A percentile compares a stretch with the other conserved stretches of the same genome.
phyloP scores from a whole-genome alignment of 208 protist genomes.

The Angomonas deanei region DNA sequence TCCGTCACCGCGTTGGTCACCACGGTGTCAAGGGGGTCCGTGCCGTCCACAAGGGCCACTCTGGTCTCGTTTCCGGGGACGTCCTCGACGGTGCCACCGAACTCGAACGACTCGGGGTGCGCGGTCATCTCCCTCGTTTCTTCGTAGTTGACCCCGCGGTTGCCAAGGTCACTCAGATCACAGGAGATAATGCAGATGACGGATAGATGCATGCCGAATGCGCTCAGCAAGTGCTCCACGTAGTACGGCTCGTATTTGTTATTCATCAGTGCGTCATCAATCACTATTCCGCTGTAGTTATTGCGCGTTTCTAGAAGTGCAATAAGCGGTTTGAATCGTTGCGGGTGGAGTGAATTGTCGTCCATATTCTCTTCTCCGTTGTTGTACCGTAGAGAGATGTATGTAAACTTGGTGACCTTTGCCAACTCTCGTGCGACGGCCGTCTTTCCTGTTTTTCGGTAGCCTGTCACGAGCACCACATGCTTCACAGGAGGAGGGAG shows the following conservation, averaged over 20 bases:
- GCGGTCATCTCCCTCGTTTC: conserved; percentile 24
- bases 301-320: background rate
- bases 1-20: conserved; percentile 25
- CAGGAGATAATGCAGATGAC: conserved; percentile 48
- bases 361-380: background rate
- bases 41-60: conserved; percentile 49
- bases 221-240: conserved; percentile 48
- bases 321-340: background rate
- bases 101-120: conserved; percentile 83
- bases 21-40: conserved; percentile 27
- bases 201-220: conserved; percentile 52
- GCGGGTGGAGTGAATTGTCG: background rate
- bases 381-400: conserved; percentile 42
- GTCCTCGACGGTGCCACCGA: conserved; percentile 36
- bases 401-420: conserved; percentile 40
- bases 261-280: conserved; percentile 70
- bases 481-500: conserved; percentile 5
- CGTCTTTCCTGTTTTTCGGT: conserved; percentile 66
- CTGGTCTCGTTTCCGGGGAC: conserved; percentile 1
- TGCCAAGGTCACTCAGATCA: conserved; percentile 31
- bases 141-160: conserved; percentile 45
- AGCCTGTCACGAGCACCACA: conserved; percentile 75
- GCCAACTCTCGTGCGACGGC: conserved; percentile 58
- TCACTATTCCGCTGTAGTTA: conserved; percentile 54
- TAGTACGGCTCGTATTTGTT: conserved; percentile 77